A percentile compares a stretch with the other conserved stretches of the same genome.
These are phyloP conservation scores for Elongisporangium undulatum DNA, from an alignment of 352 stramenopile species.

Conservation along the genomic window DNA sequence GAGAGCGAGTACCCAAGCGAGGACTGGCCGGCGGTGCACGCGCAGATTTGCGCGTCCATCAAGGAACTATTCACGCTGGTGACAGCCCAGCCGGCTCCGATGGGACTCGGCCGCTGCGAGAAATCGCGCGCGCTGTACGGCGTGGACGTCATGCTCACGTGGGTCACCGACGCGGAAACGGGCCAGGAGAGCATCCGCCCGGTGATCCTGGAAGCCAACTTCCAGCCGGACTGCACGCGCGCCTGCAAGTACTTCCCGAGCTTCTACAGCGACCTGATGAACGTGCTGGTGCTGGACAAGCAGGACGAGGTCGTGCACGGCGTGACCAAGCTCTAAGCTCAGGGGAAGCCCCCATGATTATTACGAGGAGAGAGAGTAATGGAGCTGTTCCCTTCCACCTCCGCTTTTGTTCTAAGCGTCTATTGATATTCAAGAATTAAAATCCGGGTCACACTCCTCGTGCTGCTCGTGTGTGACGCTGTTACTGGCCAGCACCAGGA, in stretches of 20 bases:
- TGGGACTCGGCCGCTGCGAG: conserved; percentile 40
- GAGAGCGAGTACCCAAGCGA: conserved; percentile 45
- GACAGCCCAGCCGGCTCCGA: conserved; percentile 31
- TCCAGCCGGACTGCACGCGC: conserved; percentile 50
- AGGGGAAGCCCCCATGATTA: neutral
- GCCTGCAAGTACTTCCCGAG: conserved; percentile 49
- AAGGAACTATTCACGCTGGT: conserved; percentile 44
- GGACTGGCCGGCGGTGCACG: conserved; percentile 35
- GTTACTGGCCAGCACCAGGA: neutral
- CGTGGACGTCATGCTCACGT: conserved; percentile 51
- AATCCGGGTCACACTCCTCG: neutral
- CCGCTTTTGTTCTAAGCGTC: neutral
- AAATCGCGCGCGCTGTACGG: conserved; percentile 54
- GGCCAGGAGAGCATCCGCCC: conserved; percentile 33
- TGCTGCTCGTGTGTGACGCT: neutral
- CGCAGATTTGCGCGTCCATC: conserved; percentile 38
- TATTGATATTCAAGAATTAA: neutral
- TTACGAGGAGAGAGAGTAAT: neutral
- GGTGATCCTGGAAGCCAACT: conserved; percentile 50
- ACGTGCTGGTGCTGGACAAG: conserved; percentile 41
- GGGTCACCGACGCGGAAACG: conserved; percentile 27
- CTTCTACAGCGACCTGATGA: conserved; percentile 57
- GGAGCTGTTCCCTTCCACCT: neutral
- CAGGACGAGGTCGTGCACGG: conserved; percentile 35
- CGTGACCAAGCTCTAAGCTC: conserved; percentile 28